phyloP scores from a whole-genome alignment of 768 basidiomycete species.

The Suillus lakei region DNA sequence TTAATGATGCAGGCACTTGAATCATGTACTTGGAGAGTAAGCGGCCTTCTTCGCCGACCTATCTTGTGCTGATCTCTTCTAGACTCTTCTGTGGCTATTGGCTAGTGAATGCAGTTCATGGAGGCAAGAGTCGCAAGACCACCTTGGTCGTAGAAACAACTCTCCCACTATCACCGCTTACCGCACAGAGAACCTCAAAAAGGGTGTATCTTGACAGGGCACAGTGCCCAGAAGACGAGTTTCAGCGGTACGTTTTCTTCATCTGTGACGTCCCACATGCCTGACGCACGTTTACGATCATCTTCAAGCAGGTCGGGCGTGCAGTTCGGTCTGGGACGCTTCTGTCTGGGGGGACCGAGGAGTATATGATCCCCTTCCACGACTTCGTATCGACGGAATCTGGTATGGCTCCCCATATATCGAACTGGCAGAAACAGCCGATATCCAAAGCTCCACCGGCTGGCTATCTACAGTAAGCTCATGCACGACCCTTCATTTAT shows the following conservation, averaged over 20 bases:
- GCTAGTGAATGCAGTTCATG: constrained; percentile 68
- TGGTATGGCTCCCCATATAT: constrained; percentile 93
- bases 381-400: constrained; percentile 90
- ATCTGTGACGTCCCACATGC: not conserved
- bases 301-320: constrained; percentile 95
- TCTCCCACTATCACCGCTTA: constrained; percentile 95
- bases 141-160: constrained; percentile 89
- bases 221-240: too few species aligned
- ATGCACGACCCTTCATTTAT: not conserved
- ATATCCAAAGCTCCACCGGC: constrained; percentile 71
- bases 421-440: constrained; percentile 82
- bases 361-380: constrained; percentile 89
- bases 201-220: constrained; percentile 78
- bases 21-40: constrained; percentile 92
- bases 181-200: constrained; percentile 82
- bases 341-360: too few species aligned
- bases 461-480: constrained; percentile 54
- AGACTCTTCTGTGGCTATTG: too few species aligned
- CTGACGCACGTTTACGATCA: constrained; percentile 51
- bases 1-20: too few species aligned
- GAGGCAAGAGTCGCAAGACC: constrained; percentile 82
- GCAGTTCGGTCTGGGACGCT: constrained; percentile 72
- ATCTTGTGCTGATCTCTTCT: constrained; percentile 31
- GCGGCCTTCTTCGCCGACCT: constrained; percentile 23
- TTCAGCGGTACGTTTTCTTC: constrained; percentile 61